phyloP scores from a whole-genome alignment of 1,284 basidiomycete species.

The Singerocomus rubriflavus region DNA sequence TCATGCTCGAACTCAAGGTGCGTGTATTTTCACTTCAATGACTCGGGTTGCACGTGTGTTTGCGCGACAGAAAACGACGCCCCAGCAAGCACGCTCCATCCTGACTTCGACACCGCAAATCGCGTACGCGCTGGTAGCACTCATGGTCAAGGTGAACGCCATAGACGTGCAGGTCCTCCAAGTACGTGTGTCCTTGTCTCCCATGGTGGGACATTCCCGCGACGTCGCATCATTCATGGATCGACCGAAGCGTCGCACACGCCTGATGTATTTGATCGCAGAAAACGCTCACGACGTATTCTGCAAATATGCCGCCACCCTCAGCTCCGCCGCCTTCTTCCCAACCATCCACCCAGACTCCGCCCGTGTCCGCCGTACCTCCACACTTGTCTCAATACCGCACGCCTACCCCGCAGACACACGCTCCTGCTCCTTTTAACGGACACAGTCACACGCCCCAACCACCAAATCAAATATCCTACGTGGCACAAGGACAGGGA shows the following conservation, averaged over 20 bases:
- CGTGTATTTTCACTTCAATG: background rate
- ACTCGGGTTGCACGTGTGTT: background rate
- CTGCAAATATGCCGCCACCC: slow-evolving; percentile 29
- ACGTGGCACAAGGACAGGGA: slow-evolving; percentile 21
- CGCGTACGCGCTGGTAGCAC: slow-evolving; percentile 67
- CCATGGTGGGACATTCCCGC: background rate
- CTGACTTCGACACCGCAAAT: slow-evolving; percentile 71
- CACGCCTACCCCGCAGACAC: slow-evolving; percentile 42
- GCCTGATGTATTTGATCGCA: slow-evolving; percentile 13
- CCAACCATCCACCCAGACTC: slow-evolving; percentile 27
- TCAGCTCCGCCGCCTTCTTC: slow-evolving; percentile 22
- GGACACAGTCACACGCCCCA: slow-evolving; percentile 31
- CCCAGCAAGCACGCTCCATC: slow-evolving; percentile 62
- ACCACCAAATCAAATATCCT: slow-evolving; percentile 21
- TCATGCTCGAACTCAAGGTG: slow-evolving; percentile 66
- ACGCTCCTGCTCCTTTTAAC: slow-evolving; percentile 27
- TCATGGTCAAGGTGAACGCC: slow-evolving; percentile 74
- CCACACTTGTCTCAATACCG: slow-evolving; percentile 47
- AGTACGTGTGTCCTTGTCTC: slow-evolving; percentile 36
- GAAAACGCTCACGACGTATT: slow-evolving; percentile 37
- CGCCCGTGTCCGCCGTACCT: slow-evolving; percentile 39
- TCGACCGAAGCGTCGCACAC: background rate
- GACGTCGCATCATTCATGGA: background rate
- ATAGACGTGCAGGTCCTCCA: slow-evolving; percentile 71
- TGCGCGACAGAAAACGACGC: slow-evolving; percentile 60